Conservation (phyloP, 2,329 filamentous ascomycete genomes). For the Thelonectria discophora region DNA sequence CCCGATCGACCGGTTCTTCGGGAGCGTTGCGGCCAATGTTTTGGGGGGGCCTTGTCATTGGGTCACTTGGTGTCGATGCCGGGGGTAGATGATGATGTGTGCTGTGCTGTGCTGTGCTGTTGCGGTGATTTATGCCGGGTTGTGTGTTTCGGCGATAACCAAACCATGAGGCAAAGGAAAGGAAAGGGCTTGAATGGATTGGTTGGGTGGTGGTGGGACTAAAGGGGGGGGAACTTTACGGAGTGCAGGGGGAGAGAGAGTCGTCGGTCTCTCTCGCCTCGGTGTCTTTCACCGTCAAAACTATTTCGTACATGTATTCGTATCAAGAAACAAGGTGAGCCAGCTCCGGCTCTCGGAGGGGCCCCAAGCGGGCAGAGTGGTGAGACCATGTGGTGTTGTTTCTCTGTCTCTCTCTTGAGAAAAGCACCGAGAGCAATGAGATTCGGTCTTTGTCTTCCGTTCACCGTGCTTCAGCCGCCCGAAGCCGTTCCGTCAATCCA, state of each 20-base stretch:
- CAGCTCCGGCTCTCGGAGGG: conserved; percentile 9
- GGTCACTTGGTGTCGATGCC: no score
- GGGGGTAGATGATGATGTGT: conserved; percentile 11
- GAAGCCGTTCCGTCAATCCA: conserved; percentile 1
- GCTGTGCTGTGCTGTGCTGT: no score
- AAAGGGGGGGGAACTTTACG: neutral
- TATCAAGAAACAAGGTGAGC: conserved; percentile 8
- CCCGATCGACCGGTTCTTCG: conserved; percentile 25
- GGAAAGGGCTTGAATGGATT: neutral
- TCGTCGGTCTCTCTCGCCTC: no score
- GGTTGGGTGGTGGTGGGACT: neutral
- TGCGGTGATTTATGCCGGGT: neutral
- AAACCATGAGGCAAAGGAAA: no score
- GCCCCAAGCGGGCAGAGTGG: conserved; percentile 1
- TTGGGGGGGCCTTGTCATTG: conserved; percentile 5
- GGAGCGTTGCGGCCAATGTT: conserved; percentile 12
- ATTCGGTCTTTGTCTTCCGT: conserved; percentile 26
- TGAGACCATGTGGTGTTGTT: conserved; percentile 13
- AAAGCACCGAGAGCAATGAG: neutral
- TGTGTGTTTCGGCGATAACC: no score
- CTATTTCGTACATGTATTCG: conserved; percentile 21
- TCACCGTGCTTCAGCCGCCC: conserved; percentile 19
- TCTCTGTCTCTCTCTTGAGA: no score
- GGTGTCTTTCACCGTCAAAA: no score
- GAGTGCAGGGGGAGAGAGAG: neutral